Conservation (phyloP, 1,284 basidiomycete genomes). For the Puccinia novopanici region DNA sequence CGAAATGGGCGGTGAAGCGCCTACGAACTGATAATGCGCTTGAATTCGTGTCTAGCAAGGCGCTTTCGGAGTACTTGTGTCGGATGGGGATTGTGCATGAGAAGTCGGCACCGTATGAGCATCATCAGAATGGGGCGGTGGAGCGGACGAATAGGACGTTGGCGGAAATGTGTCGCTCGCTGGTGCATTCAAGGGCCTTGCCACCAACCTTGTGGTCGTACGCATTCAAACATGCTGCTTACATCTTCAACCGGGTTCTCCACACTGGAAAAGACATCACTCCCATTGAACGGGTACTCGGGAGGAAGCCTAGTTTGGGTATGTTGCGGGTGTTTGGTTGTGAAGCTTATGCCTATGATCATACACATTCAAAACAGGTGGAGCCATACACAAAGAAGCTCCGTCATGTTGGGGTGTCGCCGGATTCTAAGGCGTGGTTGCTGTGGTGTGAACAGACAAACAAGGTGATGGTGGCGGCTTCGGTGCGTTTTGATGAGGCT, state of each 20-base stretch:
- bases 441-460: too few relatives aligned
- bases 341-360: not conserved
- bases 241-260: not conserved
- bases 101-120: too few relatives aligned
- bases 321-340: not conserved
- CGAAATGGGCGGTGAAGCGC: not conserved
- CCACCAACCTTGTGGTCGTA: not conserved
- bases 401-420: too few relatives aligned
- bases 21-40: not conserved
- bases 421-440: too few relatives aligned
- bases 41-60: not conserved
- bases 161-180: too few relatives aligned
- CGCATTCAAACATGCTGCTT: not conserved
- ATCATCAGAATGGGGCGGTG: too few relatives aligned
- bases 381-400: too few relatives aligned
- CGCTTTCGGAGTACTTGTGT: not conserved
- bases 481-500: too few relatives aligned
- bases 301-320: not conserved
- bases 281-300: conserved; percentile 1
- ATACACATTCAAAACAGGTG: too few relatives aligned
- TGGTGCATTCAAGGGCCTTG: not conserved
- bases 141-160: too few relatives aligned
- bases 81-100: too few relatives aligned
- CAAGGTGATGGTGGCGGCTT: too few relatives aligned
- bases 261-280: not conserved